Evolutionary conservation across 1,139 yeast genomes (phyloP), one percentile per base, ranked within the genome.

Genomic region (Yarrowia galli): DNA sequence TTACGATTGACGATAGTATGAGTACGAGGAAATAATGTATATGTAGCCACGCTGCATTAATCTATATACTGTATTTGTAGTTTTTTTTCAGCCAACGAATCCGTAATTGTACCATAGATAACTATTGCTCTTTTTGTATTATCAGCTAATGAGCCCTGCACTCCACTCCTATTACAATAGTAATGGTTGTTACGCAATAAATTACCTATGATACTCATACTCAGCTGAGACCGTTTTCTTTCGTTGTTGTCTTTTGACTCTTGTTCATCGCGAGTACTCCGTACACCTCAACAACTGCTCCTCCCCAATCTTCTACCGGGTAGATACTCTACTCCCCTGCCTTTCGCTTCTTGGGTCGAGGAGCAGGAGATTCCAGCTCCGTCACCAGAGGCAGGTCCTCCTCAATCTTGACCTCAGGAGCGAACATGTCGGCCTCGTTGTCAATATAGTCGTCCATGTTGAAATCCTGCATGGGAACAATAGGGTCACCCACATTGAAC

Each of bases 371-470:
- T 13, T 46, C 66, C 38, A 61, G 12, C 56, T 61, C 66, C 16
- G 46, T 38, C 53, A 61, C 66, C 36, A 48, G 13, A 15, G 66
- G 66, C 45, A 46, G 13, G 2, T 46, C 56, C 38, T 46, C 56
- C 46, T 61, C 66, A 9, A 48, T 46, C 46, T 61, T 61, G 16
- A 61, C 56, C 16, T 61, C 66, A 12, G 66, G 56, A 6, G 22
- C 66, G 36, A 61, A 61, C 66, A 61, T 61, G 56, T 48, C 66
- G 16, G 56, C 56, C 66, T 61, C 66, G 28, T 48, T 61, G 25
- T 48, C 49, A 36, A 61, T 61, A 38, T 61, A 61, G 56, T 61
- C 66, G 36, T 61, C 56, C 66, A 61, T 61, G 56, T 61, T 61
- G 25, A 61, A 61, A 22, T 61, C 66, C 56, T 35, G 66, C 54